A percentile compares a stretch with the other conserved stretches of the same genome.
These are phyloP conservation scores for Trichosporon sp. DNA, from an alignment of 1,284 basidiomycete species.

Conservation along the genomic window DNA sequence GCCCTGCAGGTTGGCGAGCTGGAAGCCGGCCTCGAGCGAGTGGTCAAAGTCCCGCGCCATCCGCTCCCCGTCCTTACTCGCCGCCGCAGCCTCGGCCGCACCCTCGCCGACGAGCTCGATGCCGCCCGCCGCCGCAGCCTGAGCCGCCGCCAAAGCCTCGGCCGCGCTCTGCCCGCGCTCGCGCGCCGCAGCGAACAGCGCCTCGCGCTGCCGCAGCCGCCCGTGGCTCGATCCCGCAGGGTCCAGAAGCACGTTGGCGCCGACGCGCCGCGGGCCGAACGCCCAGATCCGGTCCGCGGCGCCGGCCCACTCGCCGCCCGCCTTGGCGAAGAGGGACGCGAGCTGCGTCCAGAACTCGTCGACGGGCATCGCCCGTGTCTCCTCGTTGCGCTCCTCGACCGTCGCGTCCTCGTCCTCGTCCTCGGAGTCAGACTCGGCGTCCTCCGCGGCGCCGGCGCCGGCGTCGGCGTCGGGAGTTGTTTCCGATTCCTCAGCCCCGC, in stretches of 20 bases:
- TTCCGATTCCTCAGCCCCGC: no score
- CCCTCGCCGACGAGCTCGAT: conserved; percentile 40
- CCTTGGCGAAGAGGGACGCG: conserved; percentile 60
- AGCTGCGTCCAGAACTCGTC: conserved; percentile 79
- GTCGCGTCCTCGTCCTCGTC: conserved; percentile 32
- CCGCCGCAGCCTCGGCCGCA: no score
- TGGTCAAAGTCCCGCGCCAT: conserved; percentile 65
- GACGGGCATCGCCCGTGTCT: conserved; percentile 57
- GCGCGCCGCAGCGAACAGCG: conserved; percentile 40
- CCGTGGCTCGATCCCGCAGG: conserved; percentile 30
- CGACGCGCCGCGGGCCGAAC: conserved; percentile 83
- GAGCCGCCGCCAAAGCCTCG: conserved; percentile 40
- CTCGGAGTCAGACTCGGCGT: conserved; percentile 24
- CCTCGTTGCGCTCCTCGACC: conserved; percentile 42
- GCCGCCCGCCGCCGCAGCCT: conserved; percentile 20
- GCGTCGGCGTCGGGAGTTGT: not conserved
- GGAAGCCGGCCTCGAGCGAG: conserved; percentile 88
- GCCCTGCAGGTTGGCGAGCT: conserved; percentile 87
- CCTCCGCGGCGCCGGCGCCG: not conserved
- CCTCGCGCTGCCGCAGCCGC: conserved; percentile 37
- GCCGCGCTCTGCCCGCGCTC: conserved; percentile 44
- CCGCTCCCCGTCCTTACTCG: conserved; percentile 30
- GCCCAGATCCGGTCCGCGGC: conserved; percentile 75
- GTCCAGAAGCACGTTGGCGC: conserved; percentile 84
- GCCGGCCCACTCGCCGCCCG: conserved; percentile 75